These are phyloP conservation scores for Acmispon strigosus DNA, from an alignment of 306 rosid genomes.

Conservation along the genomic window DNA sequence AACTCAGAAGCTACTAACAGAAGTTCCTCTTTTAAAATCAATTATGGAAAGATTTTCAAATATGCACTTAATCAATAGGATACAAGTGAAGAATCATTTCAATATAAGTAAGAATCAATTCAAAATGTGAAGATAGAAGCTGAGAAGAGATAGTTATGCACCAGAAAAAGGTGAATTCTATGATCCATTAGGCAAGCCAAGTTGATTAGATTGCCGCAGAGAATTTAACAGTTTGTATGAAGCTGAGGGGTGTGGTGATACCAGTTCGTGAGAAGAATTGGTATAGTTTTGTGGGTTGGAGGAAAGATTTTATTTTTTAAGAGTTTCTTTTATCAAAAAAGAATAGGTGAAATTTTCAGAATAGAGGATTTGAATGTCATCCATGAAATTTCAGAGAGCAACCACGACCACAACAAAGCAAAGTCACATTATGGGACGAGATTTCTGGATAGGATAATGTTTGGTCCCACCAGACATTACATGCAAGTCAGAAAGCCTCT, in stretches of 20 bases:
- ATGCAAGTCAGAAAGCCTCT: constrained; percentile 21
- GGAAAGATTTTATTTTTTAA: background rate
- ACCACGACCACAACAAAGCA: constrained; percentile 24
- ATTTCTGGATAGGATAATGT: constrained; percentile 79
- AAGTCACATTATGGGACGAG: constrained; percentile 30
- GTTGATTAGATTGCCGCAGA: constrained; percentile 4
- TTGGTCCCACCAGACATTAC: constrained; percentile 32
- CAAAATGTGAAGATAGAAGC: background rate
- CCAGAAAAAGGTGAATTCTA: constrained; percentile 13
- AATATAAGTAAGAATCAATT: constrained; percentile 9
- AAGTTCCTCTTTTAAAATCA: no score
- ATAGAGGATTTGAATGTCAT: constrained; percentile 37
- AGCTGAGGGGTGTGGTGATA: background rate
- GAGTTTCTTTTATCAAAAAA: background rate
- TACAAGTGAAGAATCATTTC: constrained; percentile 5
- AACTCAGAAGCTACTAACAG: no score
- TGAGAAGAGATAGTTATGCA: constrained; percentile 21
- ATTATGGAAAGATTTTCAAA: no score
- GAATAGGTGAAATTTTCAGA: background rate
- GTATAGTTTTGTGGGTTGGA: background rate
- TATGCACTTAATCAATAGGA: background rate
- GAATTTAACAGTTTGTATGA: background rate
- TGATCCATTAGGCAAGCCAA: background rate
- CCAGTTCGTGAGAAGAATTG: background rate
- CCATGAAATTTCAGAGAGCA: constrained; percentile 46